Conservation (phyloP, 1,284 basidiomycete species). For the Cutaneotrichosporon cyanovorans region DNA sequence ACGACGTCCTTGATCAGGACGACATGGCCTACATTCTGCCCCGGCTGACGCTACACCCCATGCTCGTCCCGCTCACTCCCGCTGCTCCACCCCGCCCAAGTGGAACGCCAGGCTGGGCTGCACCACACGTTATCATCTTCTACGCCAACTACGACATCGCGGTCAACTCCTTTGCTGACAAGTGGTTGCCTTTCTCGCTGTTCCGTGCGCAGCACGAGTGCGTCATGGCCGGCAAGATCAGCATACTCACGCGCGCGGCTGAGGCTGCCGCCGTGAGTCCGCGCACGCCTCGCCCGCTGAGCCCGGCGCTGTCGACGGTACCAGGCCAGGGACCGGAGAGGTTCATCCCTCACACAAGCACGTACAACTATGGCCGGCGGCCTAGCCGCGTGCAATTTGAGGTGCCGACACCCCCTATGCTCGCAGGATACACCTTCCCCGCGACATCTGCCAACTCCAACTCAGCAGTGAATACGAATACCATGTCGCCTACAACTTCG, state of each 20-base stretch:
- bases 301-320: slow-evolving; percentile 1
- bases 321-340: not conserved
- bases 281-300: slow-evolving; percentile 2
- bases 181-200: slow-evolving; percentile 47
- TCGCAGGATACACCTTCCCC: slow-evolving; percentile 22
- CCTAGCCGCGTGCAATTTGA: slow-evolving; percentile 44
- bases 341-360: slow-evolving; percentile 1
- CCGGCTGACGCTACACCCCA: slow-evolving; percentile 37
- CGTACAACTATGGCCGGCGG: slow-evolving; percentile 23
- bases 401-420: slow-evolving; percentile 13
- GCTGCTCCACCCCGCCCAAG: slow-evolving; percentile 15
- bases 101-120: slow-evolving; percentile 21
- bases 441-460: not conserved
- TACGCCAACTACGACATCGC: slow-evolving; percentile 47
- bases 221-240: slow-evolving; percentile 39
- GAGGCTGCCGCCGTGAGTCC: not conserved
- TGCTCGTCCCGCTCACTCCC: slow-evolving; percentile 38
- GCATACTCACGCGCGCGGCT: slow-evolving; percentile 7
- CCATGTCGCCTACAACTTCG: not conserved
- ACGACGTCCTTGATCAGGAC: slow-evolving; percentile 35
- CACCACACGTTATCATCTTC: slow-evolving; percentile 46
- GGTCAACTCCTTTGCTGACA: slow-evolving; percentile 42
- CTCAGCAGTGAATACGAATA: too few species aligned
- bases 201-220: slow-evolving; percentile 47
- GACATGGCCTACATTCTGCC: slow-evolving; percentile 42